phyloP scores from a whole-genome alignment of 768 basidiomycete species.

The Boletus bicolor region DNA sequence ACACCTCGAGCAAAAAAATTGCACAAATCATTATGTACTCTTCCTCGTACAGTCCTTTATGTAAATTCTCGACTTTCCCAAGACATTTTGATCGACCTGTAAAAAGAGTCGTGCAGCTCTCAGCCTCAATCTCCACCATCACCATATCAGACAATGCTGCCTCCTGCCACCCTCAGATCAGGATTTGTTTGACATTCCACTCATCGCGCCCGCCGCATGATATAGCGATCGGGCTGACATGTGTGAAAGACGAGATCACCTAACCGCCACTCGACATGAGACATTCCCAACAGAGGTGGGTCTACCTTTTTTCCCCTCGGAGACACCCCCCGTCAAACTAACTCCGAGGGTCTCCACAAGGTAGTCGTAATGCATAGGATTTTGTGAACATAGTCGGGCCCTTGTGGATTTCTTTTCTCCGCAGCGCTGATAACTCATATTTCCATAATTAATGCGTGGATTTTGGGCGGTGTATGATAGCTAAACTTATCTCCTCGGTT shows the following conservation, averaged over 20 bases:
- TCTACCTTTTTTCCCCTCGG: neutral
- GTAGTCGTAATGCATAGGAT: neutral
- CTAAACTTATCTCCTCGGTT: constrained; percentile 17
- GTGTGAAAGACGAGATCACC: neutral
- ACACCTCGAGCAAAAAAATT: neutral
- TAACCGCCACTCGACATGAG: neutral
- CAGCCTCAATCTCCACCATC: neutral
- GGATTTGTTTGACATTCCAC: too few relatives aligned
- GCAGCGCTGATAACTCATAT: neutral
- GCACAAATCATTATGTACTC: constrained; percentile 21
- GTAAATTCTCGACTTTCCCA: constrained; percentile 27
- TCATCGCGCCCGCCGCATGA: neutral
- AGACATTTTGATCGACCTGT: constrained; percentile 6
- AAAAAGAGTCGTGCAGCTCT: constrained; percentile 1
- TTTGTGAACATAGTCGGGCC: neutral
- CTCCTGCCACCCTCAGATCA: neutral
- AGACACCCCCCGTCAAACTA: neutral
- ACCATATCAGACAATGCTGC: neutral
- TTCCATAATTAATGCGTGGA: neutral
- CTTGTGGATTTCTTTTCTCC: neutral
- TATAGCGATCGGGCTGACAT: neutral
- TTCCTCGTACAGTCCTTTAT: constrained; percentile 19
- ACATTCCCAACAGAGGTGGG: neutral
- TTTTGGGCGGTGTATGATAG: neutral
- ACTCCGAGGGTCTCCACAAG: neutral